Base-by-base conservation (phyloP, 208 protist species). In the Porcisia deanei region DNA sequence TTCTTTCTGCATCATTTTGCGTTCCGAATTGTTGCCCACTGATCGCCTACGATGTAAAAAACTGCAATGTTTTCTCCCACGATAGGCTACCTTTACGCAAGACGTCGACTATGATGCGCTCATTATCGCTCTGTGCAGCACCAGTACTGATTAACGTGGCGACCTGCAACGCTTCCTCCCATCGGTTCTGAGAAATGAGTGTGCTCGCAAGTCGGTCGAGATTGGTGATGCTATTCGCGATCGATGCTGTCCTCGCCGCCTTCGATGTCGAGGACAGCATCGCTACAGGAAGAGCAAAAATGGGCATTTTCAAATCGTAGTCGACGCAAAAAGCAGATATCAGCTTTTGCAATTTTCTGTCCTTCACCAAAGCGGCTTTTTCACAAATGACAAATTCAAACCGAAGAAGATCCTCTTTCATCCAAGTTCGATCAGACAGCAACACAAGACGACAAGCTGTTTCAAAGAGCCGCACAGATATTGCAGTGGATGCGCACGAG, bases 231-330 rank as follows among this genome's bases (percentile, higher is more conserved):
- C 67, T 76, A 10, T 67, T 67, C 22, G 25, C 9, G 3, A 47
- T 10, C 12, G 63, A 67, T 10, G 63, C 20, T 6, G 41, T 7
- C 63, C 14, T 10, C 41, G 22, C 22, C 2, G 7, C 41, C 18
- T 49, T 53, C 9, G 66, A 53, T 2, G 65, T 10, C 39, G 47
- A 57, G 20, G 10, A 14, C 18, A 41, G 12, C 30, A 57, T 57
- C 30, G 47, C 25, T 18, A 57, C 18, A 57, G 68, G 39, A 1
- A 37, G 30, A 1, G 73, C 12, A 39, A 81, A 81, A 18, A 66
- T n/a, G 7, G 78, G 78, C 39, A 78, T 74, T 77, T 68, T 68
- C 37, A 82, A 60, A 41, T 82, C 73, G 53, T 78, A 78, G n/a
- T 82, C 78, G 6, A 72, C 78, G 3, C 78, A 78, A 53, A 82